phyloP scores from a whole-genome alignment of 176 grass and related monocot species.

The Guadua angustifolia region DNA sequence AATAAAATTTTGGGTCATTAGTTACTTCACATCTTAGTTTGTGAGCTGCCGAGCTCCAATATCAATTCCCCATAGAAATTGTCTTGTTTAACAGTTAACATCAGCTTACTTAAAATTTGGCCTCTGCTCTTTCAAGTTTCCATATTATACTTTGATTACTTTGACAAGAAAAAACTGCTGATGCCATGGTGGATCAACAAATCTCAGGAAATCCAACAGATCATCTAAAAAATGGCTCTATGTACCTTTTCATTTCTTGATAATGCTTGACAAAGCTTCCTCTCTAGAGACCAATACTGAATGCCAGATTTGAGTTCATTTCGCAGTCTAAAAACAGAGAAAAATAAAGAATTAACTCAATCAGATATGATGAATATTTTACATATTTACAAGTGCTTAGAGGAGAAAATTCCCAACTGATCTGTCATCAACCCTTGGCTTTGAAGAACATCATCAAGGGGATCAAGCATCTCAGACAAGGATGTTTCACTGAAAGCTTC shows the following conservation, averaged over 20 bases:
- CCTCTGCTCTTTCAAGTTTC: constrained; percentile 18
- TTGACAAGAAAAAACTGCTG: neutral
- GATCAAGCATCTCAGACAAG: constrained; percentile 57
- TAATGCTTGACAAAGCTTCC: constrained; percentile 79
- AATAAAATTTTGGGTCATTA: neutral
- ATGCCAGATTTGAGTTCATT: constrained; percentile 78
- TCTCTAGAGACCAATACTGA: constrained; percentile 86
- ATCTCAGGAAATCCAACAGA: neutral
- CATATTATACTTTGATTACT: neutral
- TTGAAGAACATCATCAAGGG: constrained; percentile 67
- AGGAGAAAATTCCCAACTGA: constrained; percentile 48
- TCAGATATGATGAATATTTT: constrained; percentile 18
- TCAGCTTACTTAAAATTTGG: neutral
- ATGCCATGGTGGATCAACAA: neutral
- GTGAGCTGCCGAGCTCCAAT: neutral
- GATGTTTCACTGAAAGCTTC: constrained; percentile 34
- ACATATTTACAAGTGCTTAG: constrained; percentile 27
- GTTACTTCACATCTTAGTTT: constrained; percentile 1
- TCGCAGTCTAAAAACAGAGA: constrained; percentile 56
- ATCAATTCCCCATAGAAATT: neutral
- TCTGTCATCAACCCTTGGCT: constrained; percentile 66
- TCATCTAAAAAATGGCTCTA: constrained; percentile 24
- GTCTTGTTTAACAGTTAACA: neutral
- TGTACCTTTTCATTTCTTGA: constrained; percentile 65
- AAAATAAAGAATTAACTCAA: constrained; percentile 18